A percentile compares a stretch with the other conserved stretches of the same genome.
Conservation (phyloP, 2,329 filamentous ascomycete species). For the Sporothrix pseudoabietina region DNA sequence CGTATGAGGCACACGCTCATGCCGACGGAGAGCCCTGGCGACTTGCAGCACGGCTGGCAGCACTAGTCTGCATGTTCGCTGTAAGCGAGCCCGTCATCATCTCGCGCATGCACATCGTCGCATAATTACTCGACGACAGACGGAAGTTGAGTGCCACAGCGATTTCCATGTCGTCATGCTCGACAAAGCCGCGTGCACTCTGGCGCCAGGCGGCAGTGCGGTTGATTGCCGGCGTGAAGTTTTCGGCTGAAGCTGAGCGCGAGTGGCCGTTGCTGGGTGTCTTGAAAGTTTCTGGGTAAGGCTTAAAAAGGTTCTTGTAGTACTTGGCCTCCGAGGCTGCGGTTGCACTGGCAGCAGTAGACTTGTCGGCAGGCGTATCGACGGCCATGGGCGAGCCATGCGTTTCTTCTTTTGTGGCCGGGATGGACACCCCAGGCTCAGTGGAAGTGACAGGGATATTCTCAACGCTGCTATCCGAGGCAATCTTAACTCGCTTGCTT, state of each 20-base stretch:
- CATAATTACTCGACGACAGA: slow-evolving; percentile 44
- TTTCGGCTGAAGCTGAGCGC: not conserved
- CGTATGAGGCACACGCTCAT: not conserved
- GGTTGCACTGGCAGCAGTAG: not conserved
- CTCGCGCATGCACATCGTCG: slow-evolving; percentile 45
- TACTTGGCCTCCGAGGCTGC: not conserved
- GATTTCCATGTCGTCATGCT: slow-evolving; percentile 39
- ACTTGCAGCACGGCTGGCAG: not conserved
- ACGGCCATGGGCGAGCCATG: slow-evolving; percentile 16
- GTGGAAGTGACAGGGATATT: not conserved
- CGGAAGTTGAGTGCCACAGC: slow-evolving; percentile 45
- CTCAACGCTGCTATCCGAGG: not conserved
- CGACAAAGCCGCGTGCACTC: slow-evolving; percentile 26
- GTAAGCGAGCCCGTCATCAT: slow-evolving; percentile 37
- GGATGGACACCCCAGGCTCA: not conserved
- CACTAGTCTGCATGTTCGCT: not conserved
- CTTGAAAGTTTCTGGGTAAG: not conserved
- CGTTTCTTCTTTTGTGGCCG: not conserved
- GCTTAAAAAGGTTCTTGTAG: slow-evolving; percentile 33
- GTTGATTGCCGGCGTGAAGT: slow-evolving; percentile 31
- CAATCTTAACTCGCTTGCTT: slow-evolving; percentile 48
- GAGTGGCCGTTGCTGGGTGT: not conserved
- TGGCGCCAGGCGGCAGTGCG: slow-evolving; percentile 32
- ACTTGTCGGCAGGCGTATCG: not conserved
- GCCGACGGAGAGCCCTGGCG: slow-evolving; percentile 15